A percentile compares a stretch with the other conserved stretches of the same genome.
These are phyloP conservation scores for Micractinium sp. DNA, from an alignment of 139 green algal species.

Conservation along the genomic window DNA sequence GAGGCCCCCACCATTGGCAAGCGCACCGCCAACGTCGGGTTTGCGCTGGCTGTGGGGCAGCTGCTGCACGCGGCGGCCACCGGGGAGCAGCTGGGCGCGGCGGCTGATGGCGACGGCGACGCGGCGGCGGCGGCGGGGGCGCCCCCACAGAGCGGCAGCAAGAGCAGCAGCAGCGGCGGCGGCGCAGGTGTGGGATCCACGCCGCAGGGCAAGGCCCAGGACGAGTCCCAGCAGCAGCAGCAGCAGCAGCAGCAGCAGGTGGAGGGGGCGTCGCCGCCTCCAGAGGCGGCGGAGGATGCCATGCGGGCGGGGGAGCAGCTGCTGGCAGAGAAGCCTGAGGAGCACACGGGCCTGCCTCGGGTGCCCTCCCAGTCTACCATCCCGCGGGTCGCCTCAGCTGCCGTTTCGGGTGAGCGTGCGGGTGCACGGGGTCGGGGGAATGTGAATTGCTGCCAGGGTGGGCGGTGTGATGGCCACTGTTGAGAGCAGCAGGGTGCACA, in stretches of 20 bases:
- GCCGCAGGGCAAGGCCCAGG: background rate
- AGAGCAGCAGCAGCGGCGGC: constrained; percentile 1
- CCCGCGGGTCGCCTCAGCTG: background rate
- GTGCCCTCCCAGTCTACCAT: background rate
- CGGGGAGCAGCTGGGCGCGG: constrained; percentile 2
- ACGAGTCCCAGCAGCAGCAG: background rate
- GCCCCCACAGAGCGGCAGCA: background rate
- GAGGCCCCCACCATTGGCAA: constrained; percentile 11
- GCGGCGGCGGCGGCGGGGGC: background rate
- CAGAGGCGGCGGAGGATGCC: background rate
- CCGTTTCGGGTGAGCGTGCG: background rate
- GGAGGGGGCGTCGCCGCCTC: background rate
- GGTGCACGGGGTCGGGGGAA: no score
- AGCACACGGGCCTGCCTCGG: background rate
- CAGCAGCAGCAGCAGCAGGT: background rate
- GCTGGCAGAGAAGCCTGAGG: background rate
- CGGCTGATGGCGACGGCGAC: background rate
- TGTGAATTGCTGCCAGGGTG: background rate
- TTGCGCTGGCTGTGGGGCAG: constrained; percentile 30
- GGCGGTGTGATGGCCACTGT: background rate
- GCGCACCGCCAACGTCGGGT: constrained; percentile 29
- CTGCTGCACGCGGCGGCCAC: constrained; percentile 21
- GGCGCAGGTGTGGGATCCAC: background rate
- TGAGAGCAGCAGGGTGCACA: no score
- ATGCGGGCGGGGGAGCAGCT: background rate